phyloP scores from a whole-genome alignment of 371 early-diverging fungal species.

The Catenaria anguillulae region DNA sequence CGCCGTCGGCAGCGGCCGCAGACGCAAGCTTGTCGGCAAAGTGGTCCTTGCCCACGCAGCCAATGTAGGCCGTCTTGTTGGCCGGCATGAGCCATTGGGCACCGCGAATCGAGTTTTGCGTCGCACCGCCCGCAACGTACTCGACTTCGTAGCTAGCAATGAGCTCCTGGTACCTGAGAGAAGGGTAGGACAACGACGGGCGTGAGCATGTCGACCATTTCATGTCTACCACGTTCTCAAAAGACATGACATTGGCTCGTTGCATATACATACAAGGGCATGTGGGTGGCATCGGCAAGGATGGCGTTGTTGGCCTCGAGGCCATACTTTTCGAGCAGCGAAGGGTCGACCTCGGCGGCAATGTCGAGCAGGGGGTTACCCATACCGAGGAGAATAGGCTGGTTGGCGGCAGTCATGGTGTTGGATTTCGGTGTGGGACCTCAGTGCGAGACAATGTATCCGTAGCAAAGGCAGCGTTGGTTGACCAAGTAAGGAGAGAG shows the following conservation, averaged over 20 bases:
- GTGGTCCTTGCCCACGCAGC: conserved; percentile 75
- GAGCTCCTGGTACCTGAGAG: conserved; percentile 63
- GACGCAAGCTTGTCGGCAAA: conserved; percentile 51
- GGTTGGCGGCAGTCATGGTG: no score
- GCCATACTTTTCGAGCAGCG: conserved; percentile 61
- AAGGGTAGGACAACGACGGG: neutral
- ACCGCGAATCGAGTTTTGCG: conserved; percentile 87
- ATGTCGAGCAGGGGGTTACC: conserved; percentile 96
- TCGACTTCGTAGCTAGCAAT: conserved; percentile 47
- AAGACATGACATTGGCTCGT: no score
- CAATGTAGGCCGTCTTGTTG: conserved; percentile 74
- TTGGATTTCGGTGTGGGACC: no score
- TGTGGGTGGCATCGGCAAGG: conserved; percentile 76
- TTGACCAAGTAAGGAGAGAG: no score
- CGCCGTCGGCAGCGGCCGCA: conserved; percentile 71
- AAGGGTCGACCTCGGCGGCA: conserved; percentile 56
- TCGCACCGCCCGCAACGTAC: conserved; percentile 90
- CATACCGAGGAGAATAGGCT: conserved; percentile 43
- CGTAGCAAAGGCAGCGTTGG: no score
- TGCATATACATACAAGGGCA: conserved; percentile 48
- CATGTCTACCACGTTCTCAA: no score
- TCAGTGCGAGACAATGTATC: no score
- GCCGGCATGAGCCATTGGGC: conserved; percentile 74
- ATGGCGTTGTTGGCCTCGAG: conserved; percentile 89
- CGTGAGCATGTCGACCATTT: no score